Conservation (phyloP, 129 eudicot genomes). For the Pittosporum tobira region DNA sequence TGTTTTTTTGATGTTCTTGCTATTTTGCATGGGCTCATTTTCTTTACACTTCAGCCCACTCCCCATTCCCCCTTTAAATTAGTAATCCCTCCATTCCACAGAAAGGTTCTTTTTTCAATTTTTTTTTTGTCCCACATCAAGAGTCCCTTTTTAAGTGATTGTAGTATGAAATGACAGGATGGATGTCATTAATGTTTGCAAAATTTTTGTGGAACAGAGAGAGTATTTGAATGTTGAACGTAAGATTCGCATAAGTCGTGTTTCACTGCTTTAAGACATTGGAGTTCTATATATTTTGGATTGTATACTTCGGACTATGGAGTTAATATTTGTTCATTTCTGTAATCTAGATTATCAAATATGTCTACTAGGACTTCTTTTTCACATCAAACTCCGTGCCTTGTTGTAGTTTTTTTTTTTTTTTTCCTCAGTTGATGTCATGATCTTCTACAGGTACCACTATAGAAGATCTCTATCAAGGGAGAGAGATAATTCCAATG, state of each 20-base stretch:
- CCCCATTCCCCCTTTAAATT: background rate
- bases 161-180: too few relatives aligned
- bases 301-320: background rate
- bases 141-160: too few relatives aligned
- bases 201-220: too few relatives aligned
- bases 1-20: background rate
- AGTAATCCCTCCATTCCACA: too few relatives aligned
- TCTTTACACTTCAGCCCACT: background rate
- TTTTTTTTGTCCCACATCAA: too few relatives aligned
- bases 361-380: background rate
- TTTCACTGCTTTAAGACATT: too few relatives aligned
- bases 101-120: too few relatives aligned
- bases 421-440: background rate
- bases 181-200: too few relatives aligned
- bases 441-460: slow-evolving; percentile 34
- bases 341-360: too few relatives aligned
- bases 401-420: background rate
- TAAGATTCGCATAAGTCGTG: too few relatives aligned
- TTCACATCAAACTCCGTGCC: background rate
- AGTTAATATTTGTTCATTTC: background rate
- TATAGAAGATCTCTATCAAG: slow-evolving; percentile 48
- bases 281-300: too few relatives aligned
- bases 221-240: too few relatives aligned
- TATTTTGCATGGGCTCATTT: background rate
- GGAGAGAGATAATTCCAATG: slow-evolving; percentile 24